Evolutionary conservation across 2,329 filamentous ascomycete species (phyloP), one percentile per base, ranked within the genome.

Genomic region (Calonectria henricotiae): DNA sequence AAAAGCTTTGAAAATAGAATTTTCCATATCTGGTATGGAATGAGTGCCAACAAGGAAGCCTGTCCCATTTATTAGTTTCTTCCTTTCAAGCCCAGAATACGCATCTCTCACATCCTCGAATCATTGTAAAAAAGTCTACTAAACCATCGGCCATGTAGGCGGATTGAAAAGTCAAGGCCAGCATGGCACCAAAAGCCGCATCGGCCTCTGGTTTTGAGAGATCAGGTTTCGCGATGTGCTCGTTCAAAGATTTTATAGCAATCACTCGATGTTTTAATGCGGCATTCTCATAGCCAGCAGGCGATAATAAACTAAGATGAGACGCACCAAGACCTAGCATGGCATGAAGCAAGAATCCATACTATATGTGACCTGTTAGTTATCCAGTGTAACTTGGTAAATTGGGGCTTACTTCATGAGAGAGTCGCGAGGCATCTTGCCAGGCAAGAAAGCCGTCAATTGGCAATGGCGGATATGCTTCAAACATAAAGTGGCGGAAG

Each of bases 401-500:
- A 5, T 47, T 7, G 25, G 12, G 3, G 70, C 75, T 23, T 69
- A 84, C 83, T 49, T 78, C 67, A 43, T 85, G 82, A 2, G 82
- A 82, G 32, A 85, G 77, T 15, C 79, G 75, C 1, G 82, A 82
- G 2, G 82, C 80, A 27, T 79, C 73, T 54, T 77, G 79, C 83
- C 83, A 85, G 0, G 84, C 74, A 5, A 70, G 67, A 25, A 79
- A 79, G 0, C 82, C 82, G 46, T 78, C 78, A 12, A 84, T 75
- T 1, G 83, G 83, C 0, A 85, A 62, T 2, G 83, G 77, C 7
- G 83, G 83, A 63, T 84, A 84, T 2, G 86, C 86, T 8, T 82
- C 78, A 5, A 85, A 78, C 9, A 89, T 72, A 72, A 88, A 89
- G 72, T 89, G 86, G 62, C 87, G 85, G 72, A 88, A 88, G 77